Evolutionary conservation across 2,329 filamentous ascomycete genomes (phyloP), one percentile per base, ranked within the genome.

Genomic region (Sordariomycetes sp.): DNA sequence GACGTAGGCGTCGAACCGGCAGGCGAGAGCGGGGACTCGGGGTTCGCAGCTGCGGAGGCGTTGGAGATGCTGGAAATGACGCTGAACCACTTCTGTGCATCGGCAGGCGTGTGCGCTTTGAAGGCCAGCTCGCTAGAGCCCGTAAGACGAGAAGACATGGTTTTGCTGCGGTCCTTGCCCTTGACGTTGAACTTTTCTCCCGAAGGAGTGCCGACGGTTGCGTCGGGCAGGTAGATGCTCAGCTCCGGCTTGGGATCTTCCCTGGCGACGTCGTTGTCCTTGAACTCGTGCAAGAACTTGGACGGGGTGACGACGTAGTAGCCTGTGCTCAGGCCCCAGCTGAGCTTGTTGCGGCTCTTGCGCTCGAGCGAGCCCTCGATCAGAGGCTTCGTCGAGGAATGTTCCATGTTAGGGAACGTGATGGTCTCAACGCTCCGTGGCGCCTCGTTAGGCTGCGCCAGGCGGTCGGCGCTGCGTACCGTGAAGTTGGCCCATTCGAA

Each of bases 211-310:
- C 87, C 86, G 37, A 96, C 74, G 30, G 80, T 60, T 47, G 90
- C 93, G 47, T 98, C 92, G 9, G 92, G 88, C 1, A 98, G 77
- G 58, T 90, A 96, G 45, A 98, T 76, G 11, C 84, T 92, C 26
- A 92, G 67, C 55, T 98, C 90, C 0, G 92, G 90, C 37, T 73
- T 70, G 8, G 86, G 86, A 41, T 94, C 86, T 48, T 75, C 62
- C 31, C 70, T 68, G 33, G 70, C 46, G 50, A 78, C 72, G 49
- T 96, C 90, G 53, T 85, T 82, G 50, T 93, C 87, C 63, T 94
- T 94, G 70, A 94, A 98, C 59, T 95, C 88, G 63, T 98, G 92
- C 38, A 98, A 64, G 62, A 82, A 98, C 50, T 85, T 86, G 37
- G 84, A 75, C 0, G 86, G 83, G 0, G 87, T 94, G 31, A 96